Evolutionary conservation across 805 yeast genomes (phyloP).

Genomic region (Candida verbasci): DNA sequence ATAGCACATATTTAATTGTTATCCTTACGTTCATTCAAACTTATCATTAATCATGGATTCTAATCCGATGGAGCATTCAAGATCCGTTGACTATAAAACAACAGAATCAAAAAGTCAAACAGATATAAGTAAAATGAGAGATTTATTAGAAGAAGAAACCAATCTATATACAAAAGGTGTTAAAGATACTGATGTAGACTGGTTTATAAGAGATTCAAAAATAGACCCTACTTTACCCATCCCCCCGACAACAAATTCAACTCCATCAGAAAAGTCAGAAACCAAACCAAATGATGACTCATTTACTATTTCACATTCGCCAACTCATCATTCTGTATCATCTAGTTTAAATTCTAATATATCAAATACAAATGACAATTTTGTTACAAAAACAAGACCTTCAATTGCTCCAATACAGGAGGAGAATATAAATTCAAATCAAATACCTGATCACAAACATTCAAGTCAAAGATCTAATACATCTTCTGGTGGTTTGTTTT

Average conservation of each 20-base stretch:
- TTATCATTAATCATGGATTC: too few species aligned
- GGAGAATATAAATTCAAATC: conserved; percentile 7
- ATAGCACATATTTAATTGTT: too few species aligned
- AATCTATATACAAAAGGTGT: conserved; percentile 25
- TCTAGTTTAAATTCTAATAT: conserved; percentile 22
- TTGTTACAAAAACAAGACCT: conserved; percentile 28
- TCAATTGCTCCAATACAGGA: conserved; percentile 23
- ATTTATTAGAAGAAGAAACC: conserved; percentile 19
- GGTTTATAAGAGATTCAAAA: conserved; percentile 44
- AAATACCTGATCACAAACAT: neutral
- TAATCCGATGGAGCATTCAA: too few species aligned
- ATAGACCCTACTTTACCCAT: conserved; percentile 6
- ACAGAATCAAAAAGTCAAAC: conserved; percentile 12
- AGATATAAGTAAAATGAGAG: conserved; percentile 18
- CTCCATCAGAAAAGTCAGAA: neutral
- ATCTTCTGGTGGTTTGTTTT: conserved; percentile 20
- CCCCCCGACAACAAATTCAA: neutral
- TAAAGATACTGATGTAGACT: conserved; percentile 43
- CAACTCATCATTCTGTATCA: conserved; percentile 7
- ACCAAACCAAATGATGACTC: neutral
- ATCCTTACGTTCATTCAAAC: too few species aligned
- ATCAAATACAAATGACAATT: conserved; percentile 30
- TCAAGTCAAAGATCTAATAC: conserved; percentile 7
- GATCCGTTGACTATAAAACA: too few species aligned
- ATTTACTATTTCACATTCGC: neutral